These are phyloP conservation scores for Bolboschoenus planiculmis DNA, from an alignment of 176 grass and related monocot genomes.

Conservation along the genomic window DNA sequence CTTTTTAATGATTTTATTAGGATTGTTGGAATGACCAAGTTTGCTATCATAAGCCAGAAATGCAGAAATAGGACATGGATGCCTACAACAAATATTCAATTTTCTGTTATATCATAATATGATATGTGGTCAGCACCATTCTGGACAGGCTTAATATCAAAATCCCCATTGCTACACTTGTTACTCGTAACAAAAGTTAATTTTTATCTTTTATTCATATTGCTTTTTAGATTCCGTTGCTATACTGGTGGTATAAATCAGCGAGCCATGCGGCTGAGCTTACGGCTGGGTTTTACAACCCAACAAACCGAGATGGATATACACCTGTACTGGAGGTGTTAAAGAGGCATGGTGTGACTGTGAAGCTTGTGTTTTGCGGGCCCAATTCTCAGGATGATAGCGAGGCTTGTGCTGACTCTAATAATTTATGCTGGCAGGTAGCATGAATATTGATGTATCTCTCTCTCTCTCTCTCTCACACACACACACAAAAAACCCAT, in stretches of 20 bases:
- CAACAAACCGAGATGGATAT: conserved; percentile 82
- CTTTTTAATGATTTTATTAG: neutral
- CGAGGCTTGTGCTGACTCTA: conserved; percentile 49
- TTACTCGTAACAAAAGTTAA: neutral
- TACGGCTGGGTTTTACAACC: conserved; percentile 86
- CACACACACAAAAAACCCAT: neutral
- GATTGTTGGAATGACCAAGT: neutral
- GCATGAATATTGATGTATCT: neutral
- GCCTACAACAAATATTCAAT: neutral
- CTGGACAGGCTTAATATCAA: neutral
- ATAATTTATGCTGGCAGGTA: conserved; percentile 88
- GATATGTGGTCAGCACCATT: neutral
- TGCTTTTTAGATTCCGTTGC: conserved; percentile 58
- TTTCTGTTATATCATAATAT: neutral
- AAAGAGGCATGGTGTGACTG: conserved; percentile 58
- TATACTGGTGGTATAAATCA: conserved; percentile 83
- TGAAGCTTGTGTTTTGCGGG: conserved; percentile 58
- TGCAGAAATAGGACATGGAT: neutral
- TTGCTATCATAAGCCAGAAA: neutral
- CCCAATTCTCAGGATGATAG: conserved; percentile 29
- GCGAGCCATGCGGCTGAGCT: conserved; percentile 84
- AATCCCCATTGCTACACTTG: neutral
- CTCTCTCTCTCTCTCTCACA: neutral
- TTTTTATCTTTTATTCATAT: conserved; percentile 6
- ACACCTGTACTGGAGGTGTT: conserved; percentile 66